Evolutionary conservation across 1,284 basidiomycete genomes (phyloP).

Genomic region (Boletus sp.): DNA sequence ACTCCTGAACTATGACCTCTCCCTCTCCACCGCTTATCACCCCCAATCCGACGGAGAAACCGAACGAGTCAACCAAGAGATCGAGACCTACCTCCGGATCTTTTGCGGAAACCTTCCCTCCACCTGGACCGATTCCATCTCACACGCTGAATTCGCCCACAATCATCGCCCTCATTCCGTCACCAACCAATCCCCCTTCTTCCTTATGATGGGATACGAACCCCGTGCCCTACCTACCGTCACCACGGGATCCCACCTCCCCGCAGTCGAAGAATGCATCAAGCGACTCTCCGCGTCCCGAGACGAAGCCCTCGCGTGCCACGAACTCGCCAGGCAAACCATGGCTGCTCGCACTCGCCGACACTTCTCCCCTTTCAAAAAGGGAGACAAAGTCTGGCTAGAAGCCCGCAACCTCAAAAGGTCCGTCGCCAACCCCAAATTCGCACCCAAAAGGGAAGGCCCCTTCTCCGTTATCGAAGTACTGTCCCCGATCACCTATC

Average conservation of each 20-base stretch:
- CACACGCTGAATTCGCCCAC: neutral
- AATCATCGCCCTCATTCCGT: neutral
- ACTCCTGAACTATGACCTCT: neutral
- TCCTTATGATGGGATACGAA: neutral
- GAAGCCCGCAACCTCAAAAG: neutral
- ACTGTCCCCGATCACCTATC: neutral
- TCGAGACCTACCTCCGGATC: neutral
- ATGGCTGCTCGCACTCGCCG: fast-evolving
- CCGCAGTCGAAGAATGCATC: too few species aligned
- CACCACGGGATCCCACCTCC: too few species aligned
- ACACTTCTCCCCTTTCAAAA: neutral
- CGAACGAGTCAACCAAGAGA: neutral
- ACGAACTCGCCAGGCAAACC: neutral
- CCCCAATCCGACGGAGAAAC: neutral
- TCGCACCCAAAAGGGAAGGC: neutral
- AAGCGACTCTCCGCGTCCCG: too few species aligned
- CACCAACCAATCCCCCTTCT: neutral
- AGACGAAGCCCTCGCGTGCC: neutral
- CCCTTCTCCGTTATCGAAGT: neutral
- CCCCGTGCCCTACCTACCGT: neutral
- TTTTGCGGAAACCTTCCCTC: neutral
- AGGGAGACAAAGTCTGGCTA: neutral
- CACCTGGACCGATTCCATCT: fast-evolving
- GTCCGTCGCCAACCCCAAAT: neutral
- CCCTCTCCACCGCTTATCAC: neutral